Conservation (phyloP, 2,329 filamentous ascomycete species). For the Dactylellina cionopaga region DNA sequence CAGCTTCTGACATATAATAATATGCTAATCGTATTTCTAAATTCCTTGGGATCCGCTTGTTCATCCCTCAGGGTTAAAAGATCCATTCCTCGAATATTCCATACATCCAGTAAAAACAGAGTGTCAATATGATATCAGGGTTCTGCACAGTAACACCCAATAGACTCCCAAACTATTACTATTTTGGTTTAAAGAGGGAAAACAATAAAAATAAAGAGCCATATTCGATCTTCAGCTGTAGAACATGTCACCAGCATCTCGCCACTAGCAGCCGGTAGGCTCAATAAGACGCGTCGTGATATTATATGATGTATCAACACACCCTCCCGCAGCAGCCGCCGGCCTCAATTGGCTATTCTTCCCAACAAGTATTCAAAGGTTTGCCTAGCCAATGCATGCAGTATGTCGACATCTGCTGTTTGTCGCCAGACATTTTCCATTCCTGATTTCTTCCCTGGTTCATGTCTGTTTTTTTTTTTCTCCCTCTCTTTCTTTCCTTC, state of each 20-base stretch:
- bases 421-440: conserved; percentile 39
- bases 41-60: conserved; percentile 10
- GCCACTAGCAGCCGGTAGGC: conserved; percentile 20
- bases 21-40: conserved; percentile 28
- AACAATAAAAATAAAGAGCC: not conserved
- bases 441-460: conserved; percentile 31
- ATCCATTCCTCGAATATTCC: conserved; percentile 15
- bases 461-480: conserved; percentile 7
- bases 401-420: conserved; percentile 52
- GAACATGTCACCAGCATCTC: conserved; percentile 48
- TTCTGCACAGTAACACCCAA: not conserved
- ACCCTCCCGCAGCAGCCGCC: conserved; percentile 5
- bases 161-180: too few species aligned
- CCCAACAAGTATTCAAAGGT: not conserved
- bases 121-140: conserved; percentile 11
- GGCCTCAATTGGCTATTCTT: conserved; percentile 8
- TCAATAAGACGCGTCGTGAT: conserved; percentile 33
- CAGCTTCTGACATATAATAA: not conserved
- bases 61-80: not conserved
- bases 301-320: conserved; percentile 32
- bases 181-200: not conserved
- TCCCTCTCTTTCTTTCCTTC: not conserved
- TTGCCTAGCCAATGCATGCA: conserved; percentile 48
- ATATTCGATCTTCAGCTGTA: conserved; percentile 27
- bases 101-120: too few species aligned